Conservation (phyloP, 345 rosid species). For the Balakata baccata region DNA sequence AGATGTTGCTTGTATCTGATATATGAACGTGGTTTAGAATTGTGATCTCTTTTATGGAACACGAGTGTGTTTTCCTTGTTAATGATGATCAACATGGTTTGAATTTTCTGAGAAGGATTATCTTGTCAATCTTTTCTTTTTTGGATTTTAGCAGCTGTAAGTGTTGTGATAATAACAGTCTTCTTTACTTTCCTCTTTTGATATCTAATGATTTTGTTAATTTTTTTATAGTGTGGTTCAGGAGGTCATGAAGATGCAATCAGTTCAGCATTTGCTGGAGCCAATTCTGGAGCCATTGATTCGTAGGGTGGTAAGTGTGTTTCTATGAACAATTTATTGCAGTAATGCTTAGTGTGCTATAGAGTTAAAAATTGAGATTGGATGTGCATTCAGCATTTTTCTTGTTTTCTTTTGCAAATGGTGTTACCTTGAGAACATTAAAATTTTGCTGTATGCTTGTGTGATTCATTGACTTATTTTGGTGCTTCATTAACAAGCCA, state of each 20-base stretch:
- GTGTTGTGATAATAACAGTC: neutral
- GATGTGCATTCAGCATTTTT: neutral
- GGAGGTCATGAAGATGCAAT: conserved; percentile 74
- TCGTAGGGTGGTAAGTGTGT: conserved; percentile 79
- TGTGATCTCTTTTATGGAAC: too few relatives aligned
- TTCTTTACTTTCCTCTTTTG: neutral
- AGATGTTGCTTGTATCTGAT: neutral
- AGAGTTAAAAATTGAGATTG: neutral
- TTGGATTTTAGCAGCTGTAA: neutral
- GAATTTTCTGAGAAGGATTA: neutral
- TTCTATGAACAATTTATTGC: conserved; percentile 1
- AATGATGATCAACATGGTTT: neutral
- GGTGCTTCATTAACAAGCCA: too few relatives aligned
- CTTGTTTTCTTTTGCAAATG: neutral
- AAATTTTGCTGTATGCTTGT: neutral
- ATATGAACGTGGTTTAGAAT: too few relatives aligned
- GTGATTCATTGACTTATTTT: neutral
- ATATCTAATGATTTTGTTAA: conserved; percentile 27
- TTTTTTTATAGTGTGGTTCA: conserved; percentile 69
- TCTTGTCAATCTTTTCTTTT: neutral
- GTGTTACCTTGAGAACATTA: neutral
- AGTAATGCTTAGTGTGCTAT: neutral
- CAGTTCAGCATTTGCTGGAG: conserved; percentile 70
- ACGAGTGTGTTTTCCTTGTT: neutral
- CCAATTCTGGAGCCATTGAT: conserved; percentile 90